Base-by-base conservation (phyloP, 805 yeast genomes). In the Cyberlindnera samutprakarnensis region DNA sequence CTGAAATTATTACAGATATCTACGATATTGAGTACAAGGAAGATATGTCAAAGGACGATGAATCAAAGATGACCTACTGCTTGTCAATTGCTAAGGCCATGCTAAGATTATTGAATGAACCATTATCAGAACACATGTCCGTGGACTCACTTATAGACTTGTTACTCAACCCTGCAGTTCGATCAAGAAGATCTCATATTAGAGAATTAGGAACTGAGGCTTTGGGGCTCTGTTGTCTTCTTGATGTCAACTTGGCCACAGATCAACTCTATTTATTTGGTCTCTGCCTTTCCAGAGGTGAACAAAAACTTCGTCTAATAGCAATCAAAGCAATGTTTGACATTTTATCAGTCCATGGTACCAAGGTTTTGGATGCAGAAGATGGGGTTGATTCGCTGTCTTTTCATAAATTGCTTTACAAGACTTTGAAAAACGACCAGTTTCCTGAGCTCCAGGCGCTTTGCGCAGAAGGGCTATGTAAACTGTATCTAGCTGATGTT, bases 391-490 rank as follows among this genome's bases (percentile, higher is more conserved):
- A 79, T 49, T 66, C 81, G 0, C 57, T 72, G 33, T 76, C 81
- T 0, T 60, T 81, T 35, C 84, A 83, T 38, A 73, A 78, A 49
- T 59, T 84, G 18, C 78, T 82, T 39, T 80, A 77, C 59, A 72
- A 76, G 50, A 70, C 79, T 2, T 59, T 83, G 43, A 70, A 73
- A 47, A 68, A 68, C 41, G 62, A 61, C 36, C 69, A 68, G 5
- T 61, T 71, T 43, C 83, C 83, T 1, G 70, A 68, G 18, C 66
- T 86, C 14, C 95, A 85, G 52, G 77, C 90, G 0, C 66, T 75
- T 1, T 81, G 90, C 8, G 95, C 90, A 0, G 94, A 85, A 48
- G 94, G 95, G 0, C 60, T 88, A 17, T 83, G 88, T 47, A 88
- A 90, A 58, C 60, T 90, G 31, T 75, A 78, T 44, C 62, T 92